Evolutionary conservation across 2,329 filamentous ascomycete genomes (phyloP).

Genomic region (Pestalotiopsis sp.): DNA sequence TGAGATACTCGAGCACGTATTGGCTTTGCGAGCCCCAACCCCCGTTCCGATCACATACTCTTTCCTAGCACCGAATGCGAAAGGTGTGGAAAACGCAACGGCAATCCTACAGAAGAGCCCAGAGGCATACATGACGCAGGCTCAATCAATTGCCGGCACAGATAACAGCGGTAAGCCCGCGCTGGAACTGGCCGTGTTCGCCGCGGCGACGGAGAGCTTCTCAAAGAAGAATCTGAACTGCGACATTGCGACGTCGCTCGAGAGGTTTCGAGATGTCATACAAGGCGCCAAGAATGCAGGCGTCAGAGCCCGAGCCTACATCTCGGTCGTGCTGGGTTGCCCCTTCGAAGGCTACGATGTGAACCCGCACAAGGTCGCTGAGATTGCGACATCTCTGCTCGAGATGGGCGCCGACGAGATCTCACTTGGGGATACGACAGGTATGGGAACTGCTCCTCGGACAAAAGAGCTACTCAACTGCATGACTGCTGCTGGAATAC

Average conservation of each 20-base stretch:
- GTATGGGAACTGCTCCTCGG: conserved; percentile 70
- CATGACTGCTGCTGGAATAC: conserved; percentile 54
- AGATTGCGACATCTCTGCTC: conserved; percentile 70
- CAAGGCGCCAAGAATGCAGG: conserved; percentile 65
- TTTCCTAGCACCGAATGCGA: conserved; percentile 78
- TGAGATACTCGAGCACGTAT: conserved; percentile 71
- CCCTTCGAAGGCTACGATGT: conserved; percentile 73
- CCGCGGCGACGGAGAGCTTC: conserved; percentile 80
- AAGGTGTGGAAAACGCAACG: conserved; percentile 68
- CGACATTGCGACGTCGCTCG: conserved; percentile 73
- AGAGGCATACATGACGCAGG: conserved; percentile 52
- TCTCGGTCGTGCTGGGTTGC: conserved; percentile 80
- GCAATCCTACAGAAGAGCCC: conserved; percentile 55
- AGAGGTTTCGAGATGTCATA: conserved; percentile 72
- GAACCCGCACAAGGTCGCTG: conserved; percentile 63
- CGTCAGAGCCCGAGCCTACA: conserved; percentile 75
- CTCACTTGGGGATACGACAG: conserved; percentile 86
- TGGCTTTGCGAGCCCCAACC: conserved; percentile 59
- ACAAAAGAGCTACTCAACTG: conserved; percentile 48
- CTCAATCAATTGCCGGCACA: conserved; percentile 42
- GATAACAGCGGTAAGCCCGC: conserved; percentile 46
- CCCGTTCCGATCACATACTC: conserved; percentile 69
- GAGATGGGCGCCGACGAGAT: conserved; percentile 92
- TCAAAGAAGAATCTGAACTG: conserved; percentile 83
- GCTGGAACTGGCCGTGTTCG: conserved; percentile 79